Evolutionary conservation across 768 basidiomycete genomes (phyloP).

Genomic region (Cubamyces sp.): DNA sequence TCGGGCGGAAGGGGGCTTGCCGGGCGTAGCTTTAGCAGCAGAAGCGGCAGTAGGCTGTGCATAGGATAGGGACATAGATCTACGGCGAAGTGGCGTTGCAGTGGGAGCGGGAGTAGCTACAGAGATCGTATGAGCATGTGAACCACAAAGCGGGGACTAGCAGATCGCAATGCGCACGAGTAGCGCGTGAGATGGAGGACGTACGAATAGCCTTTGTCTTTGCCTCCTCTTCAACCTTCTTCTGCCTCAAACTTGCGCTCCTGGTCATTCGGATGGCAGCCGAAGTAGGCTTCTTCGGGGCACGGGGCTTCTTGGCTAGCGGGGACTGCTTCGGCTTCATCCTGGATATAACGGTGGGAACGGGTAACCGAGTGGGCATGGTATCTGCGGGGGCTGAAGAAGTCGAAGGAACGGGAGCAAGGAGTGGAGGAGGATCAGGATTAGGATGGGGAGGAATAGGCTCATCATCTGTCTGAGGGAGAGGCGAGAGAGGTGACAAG

Average conservation of each 20-base stretch:
- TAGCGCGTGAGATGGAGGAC: neutral
- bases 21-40: conserved; percentile 6
- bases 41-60: conserved; percentile 13
- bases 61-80: conserved; percentile 14
- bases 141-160: neutral
- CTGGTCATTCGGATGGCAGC: conserved; percentile 7
- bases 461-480: neutral
- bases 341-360: neutral
- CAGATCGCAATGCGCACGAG: neutral
- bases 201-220: neutral
- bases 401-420: neutral
- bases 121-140: neutral
- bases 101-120: neutral
- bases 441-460: neutral
- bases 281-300: neutral
- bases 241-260: conserved; percentile 7
- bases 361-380: conserved; percentile 6
- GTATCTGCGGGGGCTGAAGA: neutral
- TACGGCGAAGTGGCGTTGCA: conserved; percentile 2
- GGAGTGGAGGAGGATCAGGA: neutral
- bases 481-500: conserved; percentile 16
- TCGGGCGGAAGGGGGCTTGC: conserved; percentile 8
- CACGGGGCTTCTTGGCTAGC: conserved; percentile 3
- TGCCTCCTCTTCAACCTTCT: conserved; percentile 12
- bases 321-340: conserved; percentile 11